Evolutionary conservation across 805 yeast genomes (phyloP), one percentile per base, ranked within the genome.

Genomic region (Suhomyces sp.): DNA sequence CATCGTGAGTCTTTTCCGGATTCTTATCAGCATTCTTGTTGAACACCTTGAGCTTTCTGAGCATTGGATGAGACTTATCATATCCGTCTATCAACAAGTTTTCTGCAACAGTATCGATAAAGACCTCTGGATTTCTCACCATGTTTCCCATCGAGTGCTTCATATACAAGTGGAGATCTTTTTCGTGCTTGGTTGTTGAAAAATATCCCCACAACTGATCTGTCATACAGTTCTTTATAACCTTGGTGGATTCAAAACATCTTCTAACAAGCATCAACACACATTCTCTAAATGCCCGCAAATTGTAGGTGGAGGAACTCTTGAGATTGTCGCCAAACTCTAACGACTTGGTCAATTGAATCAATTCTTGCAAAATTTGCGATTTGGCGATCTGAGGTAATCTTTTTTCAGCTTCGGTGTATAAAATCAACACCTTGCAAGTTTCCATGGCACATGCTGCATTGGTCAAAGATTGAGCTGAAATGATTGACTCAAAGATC

Each of bases 201-300:
- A 65, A 64, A 45, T 84, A 76, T 27, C 75, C 68, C 22, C 68
- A 72, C 3, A 75, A 64, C 51, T 85, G 90, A 20, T 76, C 70
- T 0, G 68, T 59, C 60, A 89, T 80, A 37, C 79, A 68, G 8
- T 71, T 69, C 25, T 73, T 71, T 4, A 89, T 69, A 10, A 80
- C 68, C 0, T 74, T 77, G 0, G 71, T 64, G 2, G 82, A 79
- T 65, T 91, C 97, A 63, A 85, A 82, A 52, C 91, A 84, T 43
- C 87, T 75, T 62, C 97, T 79, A 1, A 85, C 64, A 31, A 90
- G 69, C 10, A 82, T 71, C 0, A 83, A 73, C 19, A 84, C 71
- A 1, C 81, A 22, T 21, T 53, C 53, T 20, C 39, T 45, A 24
- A 25, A 48, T 21, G 58, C 58, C 5, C 56, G 48, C 49, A 39